Percentiles rank a stretch among this genome's conserved stretches.
Evolutionary conservation across 2,329 filamentous ascomycete genomes (phyloP).

Genomic region (Aspergillus aculeatinus): DNA sequence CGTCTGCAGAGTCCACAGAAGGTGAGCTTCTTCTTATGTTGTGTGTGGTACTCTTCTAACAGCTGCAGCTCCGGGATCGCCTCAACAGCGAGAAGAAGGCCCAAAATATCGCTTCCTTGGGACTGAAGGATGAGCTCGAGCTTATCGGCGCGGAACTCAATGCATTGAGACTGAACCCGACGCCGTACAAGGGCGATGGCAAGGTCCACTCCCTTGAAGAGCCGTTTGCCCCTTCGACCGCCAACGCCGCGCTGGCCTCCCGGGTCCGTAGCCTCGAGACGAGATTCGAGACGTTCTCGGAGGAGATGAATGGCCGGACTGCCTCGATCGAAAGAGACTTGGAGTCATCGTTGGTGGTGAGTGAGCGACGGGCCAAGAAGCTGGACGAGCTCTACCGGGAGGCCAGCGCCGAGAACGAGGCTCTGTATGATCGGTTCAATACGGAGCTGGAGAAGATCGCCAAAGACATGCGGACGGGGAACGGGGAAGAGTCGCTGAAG

Average conservation of each 20-base stretch:
- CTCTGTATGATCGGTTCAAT: conserved; percentile 89
- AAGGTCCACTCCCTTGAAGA: conserved; percentile 19
- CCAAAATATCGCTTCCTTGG: conserved; percentile 67
- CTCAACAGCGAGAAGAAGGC: conserved; percentile 77
- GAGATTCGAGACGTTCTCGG: conserved; percentile 60
- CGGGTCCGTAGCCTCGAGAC: conserved; percentile 67
- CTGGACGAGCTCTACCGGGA: conserved; percentile 89
- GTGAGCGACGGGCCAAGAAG: conserved; percentile 74
- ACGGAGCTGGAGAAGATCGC: conserved; percentile 82
- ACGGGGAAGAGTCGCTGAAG: conserved; percentile 77
- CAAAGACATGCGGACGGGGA: conserved; percentile 70
- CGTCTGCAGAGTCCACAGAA: conserved; percentile 64
- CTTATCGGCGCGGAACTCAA: conserved; percentile 81
- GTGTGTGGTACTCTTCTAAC: conserved; percentile 2
- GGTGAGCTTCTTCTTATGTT: conserved; percentile 24
- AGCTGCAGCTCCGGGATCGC: conserved; percentile 65
- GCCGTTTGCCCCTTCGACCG: conserved; percentile 17
- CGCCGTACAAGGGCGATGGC: conserved; percentile 37
- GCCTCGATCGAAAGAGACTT: conserved; percentile 68
- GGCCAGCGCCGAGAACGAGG: conserved; percentile 84
- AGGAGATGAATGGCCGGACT: conserved; percentile 62
- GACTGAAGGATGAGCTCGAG: conserved; percentile 71
- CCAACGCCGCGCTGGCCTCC: conserved; percentile 34
- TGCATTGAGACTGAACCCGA: conserved; percentile 34
- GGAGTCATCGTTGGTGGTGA: conserved; percentile 67